A percentile compares a stretch with the other conserved stretches of the same genome.
These are phyloP conservation scores for Striga hermonthica DNA, from an alignment of 305 asterid genomes.

Conservation along the genomic window DNA sequence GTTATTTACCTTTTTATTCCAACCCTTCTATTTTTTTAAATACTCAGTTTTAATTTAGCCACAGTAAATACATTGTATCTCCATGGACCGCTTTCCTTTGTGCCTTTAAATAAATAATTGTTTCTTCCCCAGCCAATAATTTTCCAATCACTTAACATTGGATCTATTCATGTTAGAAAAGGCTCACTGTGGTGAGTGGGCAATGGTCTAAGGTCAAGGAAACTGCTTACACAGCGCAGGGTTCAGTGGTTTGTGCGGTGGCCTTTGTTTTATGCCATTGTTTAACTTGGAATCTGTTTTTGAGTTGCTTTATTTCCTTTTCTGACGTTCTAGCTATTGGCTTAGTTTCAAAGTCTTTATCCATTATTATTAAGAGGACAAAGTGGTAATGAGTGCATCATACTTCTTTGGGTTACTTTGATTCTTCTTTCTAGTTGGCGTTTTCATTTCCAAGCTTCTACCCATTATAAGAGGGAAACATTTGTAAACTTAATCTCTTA, in stretches of 20 bases:
- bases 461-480: constrained; percentile 7
- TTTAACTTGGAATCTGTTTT: constrained; percentile 23
- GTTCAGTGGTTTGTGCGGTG: constrained; percentile 34
- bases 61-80: constrained; percentile 29
- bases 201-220: constrained; percentile 34
- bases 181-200: constrained; percentile 43
- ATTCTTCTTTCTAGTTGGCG: not conserved
- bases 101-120: constrained; percentile 32
- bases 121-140: constrained; percentile 30
- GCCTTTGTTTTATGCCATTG: constrained; percentile 27
- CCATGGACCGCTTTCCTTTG: constrained; percentile 38
- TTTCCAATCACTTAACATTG: constrained; percentile 33
- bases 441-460: constrained; percentile 13
- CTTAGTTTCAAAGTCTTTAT: constrained; percentile 13
- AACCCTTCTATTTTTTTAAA: constrained; percentile 25
- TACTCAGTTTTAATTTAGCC: constrained; percentile 32
- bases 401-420: too few relatives aligned
- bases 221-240: constrained; percentile 41
- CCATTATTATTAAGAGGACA: constrained; percentile 11
- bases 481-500: constrained; percentile 1
- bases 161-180: constrained; percentile 38
- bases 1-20: constrained; percentile 35
- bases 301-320: constrained; percentile 14
- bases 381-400: not conserved
- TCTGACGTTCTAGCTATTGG: constrained; percentile 12